Evolutionary conservation across 192 early-diverging fungal genomes (phyloP).

Genomic region (Piromyces sp.): DNA sequence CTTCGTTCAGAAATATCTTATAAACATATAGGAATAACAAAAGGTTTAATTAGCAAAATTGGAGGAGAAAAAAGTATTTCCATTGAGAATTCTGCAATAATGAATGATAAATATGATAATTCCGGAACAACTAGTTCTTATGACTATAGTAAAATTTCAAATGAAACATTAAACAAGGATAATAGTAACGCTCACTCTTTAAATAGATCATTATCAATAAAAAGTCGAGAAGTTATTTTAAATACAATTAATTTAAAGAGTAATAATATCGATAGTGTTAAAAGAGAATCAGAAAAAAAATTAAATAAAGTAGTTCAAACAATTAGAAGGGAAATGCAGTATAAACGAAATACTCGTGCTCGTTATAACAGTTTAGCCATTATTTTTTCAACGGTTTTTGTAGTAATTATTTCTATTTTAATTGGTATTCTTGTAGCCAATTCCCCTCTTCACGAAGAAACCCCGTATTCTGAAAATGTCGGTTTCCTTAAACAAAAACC

Average conservation of each 20-base stretch:
- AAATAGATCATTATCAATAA: too few relatives aligned
- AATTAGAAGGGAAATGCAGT: background rate
- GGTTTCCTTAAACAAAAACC: background rate
- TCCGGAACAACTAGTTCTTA: too few relatives aligned
- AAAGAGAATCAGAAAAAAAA: background rate
- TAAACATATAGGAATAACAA: background rate
- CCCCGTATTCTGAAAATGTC: background rate
- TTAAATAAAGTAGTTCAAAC: background rate
- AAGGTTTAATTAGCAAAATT: background rate
- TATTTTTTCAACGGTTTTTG: background rate
- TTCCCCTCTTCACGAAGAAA: background rate
- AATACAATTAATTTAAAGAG: too few relatives aligned
- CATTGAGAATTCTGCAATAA: too few relatives aligned
- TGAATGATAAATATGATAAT: background rate
- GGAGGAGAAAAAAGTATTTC: background rate
- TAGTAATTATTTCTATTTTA: background rate
- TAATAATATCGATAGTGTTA: too few relatives aligned
- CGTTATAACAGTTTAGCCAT: background rate
- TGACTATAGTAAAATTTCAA: too few relatives aligned
- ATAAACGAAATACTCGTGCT: background rate
- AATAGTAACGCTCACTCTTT: too few relatives aligned
- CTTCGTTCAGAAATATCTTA: background rate
- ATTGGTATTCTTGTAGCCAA: background rate
- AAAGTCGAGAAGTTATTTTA: too few relatives aligned
- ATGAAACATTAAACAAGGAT: too few relatives aligned